phyloP scores from a whole-genome alignment of 2,329 filamentous ascomycete species.

The Neonectria faginata region DNA sequence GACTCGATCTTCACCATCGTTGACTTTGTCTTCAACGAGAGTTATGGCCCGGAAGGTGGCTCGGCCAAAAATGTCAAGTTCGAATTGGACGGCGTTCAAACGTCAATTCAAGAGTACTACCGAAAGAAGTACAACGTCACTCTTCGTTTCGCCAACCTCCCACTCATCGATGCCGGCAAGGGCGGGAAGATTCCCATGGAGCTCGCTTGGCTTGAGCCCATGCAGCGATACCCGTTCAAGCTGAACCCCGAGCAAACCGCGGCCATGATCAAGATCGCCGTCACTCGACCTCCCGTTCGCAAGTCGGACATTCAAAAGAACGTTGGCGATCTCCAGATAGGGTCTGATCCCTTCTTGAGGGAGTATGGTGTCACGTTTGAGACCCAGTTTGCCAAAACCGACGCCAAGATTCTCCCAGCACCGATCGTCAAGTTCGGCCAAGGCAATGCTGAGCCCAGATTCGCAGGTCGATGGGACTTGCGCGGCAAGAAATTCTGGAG shows the following conservation, averaged over 20 bases:
- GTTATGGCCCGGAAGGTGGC: constrained; percentile 59
- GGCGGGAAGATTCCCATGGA: constrained; percentile 72
- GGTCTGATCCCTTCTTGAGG: constrained; percentile 77
- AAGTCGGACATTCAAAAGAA: constrained; percentile 68
- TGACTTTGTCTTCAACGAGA: constrained; percentile 60
- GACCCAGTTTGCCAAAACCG: constrained; percentile 70
- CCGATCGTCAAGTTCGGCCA: constrained; percentile 78
- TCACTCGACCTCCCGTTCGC: constrained; percentile 79
- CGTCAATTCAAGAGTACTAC: constrained; percentile 67
- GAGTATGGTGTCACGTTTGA: constrained; percentile 81
- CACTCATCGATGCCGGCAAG: constrained; percentile 68
- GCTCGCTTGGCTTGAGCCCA: constrained; percentile 61
- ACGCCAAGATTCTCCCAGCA: constrained; percentile 76
- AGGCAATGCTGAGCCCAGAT: constrained; percentile 69
- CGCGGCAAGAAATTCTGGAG: constrained; percentile 80
- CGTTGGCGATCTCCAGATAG: constrained; percentile 71
- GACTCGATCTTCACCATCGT: constrained; percentile 65
- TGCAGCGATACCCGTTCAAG: constrained; percentile 74
- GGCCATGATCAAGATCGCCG: constrained; percentile 93
- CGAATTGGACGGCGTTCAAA: constrained; percentile 58
- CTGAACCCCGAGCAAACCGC: constrained; percentile 74
- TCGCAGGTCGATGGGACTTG: constrained; percentile 86
- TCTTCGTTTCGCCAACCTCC: constrained; percentile 61
- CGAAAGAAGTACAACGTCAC: constrained; percentile 63
- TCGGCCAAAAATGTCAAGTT: constrained; percentile 68